Conservation (phyloP, 805 yeast species). For the Candida argentea region DNA sequence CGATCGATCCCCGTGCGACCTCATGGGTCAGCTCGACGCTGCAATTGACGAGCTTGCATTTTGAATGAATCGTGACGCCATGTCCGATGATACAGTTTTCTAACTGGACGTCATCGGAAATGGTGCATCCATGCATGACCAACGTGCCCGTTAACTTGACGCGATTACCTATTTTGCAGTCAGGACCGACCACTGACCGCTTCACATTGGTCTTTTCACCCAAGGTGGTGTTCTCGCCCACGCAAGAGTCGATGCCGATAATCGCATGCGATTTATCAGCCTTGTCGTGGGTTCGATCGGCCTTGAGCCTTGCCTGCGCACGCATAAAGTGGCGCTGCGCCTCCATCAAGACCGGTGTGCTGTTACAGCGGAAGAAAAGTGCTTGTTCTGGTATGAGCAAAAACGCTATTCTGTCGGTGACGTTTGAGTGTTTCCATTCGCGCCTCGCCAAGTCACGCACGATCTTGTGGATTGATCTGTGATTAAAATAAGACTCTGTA, state of each 20-base stretch:
- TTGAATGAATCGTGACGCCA: conserved; percentile 50
- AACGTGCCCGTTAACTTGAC: conserved; percentile 87
- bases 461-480: conserved; percentile 52
- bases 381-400: conserved; percentile 62
- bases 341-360: conserved; percentile 76
- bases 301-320: conserved; percentile 38
- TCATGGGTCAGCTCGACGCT: conserved; percentile 73
- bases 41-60: conserved; percentile 65
- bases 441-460: conserved; percentile 84
- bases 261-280: conserved; percentile 55
- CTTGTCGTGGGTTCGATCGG: conserved; percentile 16
- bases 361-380: conserved; percentile 68
- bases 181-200: conserved; percentile 68
- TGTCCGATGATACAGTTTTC: conserved; percentile 87
- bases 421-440: conserved; percentile 72
- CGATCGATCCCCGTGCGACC: conserved; percentile 45
- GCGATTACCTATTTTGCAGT: conserved; percentile 71
- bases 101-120: conserved; percentile 69
- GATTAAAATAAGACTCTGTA: conserved; percentile 27
- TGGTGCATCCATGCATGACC: conserved; percentile 53
- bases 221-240: conserved; percentile 56
- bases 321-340: conserved; percentile 75
- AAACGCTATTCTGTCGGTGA: conserved; percentile 55
- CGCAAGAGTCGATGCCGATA: conserved; percentile 78
- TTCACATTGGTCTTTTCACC: conserved; percentile 84